These are phyloP conservation scores for Cercospora zeae-maydis DNA, from an alignment of 2,329 filamentous ascomycete genomes.

Conservation along the genomic window DNA sequence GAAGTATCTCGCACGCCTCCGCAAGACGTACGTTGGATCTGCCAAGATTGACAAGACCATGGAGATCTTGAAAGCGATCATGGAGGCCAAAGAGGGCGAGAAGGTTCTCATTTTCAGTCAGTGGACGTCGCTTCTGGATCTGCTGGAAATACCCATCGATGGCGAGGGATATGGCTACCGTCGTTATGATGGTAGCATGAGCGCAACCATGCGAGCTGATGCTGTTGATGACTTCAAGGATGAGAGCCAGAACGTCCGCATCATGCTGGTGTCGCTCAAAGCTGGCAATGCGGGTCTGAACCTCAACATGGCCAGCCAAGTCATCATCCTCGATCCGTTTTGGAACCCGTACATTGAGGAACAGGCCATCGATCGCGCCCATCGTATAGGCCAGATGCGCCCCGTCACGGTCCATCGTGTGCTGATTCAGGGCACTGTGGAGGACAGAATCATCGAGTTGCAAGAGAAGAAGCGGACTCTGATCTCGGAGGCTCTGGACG, in stretches of 20 bases:
- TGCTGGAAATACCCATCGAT: slow-evolving; percentile 68
- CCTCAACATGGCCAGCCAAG: slow-evolving; percentile 73
- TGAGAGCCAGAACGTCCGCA: slow-evolving; percentile 52
- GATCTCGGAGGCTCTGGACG: slow-evolving; percentile 76
- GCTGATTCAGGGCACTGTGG: slow-evolving; percentile 72
- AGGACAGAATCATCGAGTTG: slow-evolving; percentile 77
- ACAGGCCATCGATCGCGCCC: slow-evolving; percentile 84
- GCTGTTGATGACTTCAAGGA: slow-evolving; percentile 67
- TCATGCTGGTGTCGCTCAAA: slow-evolving; percentile 76
- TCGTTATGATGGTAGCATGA: slow-evolving; percentile 77
- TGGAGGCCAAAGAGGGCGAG: slow-evolving; percentile 52
- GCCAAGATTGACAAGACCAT: slow-evolving; percentile 70
- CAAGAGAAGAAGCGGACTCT: slow-evolving; percentile 75
- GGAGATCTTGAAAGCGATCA: slow-evolving; percentile 57
- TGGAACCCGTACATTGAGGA: slow-evolving; percentile 94
- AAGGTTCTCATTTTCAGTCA: slow-evolving; percentile 82
- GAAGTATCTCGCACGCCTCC: slow-evolving; percentile 66
- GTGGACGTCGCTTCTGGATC: slow-evolving; percentile 74
- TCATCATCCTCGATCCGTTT: slow-evolving; percentile 89
- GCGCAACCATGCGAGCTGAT: slow-evolving; percentile 60
- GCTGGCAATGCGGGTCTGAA: slow-evolving; percentile 85
- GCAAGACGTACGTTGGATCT: slow-evolving; percentile 67
- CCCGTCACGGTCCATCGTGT: slow-evolving; percentile 77
- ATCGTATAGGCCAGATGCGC: slow-evolving; percentile 76
- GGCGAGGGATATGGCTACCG: slow-evolving; percentile 57